Evolutionary conservation across 345 rosid genomes (phyloP).

Genomic region (Salix dunnii): DNA sequence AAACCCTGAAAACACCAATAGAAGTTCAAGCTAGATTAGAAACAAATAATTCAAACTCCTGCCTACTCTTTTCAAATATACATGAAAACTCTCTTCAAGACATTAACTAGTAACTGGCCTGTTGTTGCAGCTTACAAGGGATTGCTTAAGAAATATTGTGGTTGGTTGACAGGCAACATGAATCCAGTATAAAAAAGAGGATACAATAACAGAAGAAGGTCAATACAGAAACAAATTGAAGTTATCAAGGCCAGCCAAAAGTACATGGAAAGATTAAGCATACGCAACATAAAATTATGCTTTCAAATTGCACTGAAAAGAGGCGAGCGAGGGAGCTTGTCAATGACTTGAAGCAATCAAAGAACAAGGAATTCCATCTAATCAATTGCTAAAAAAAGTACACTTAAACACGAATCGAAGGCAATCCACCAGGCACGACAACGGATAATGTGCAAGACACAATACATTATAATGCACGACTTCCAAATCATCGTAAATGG

Average conservation of each 20-base stretch:
- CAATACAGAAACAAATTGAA: background rate
- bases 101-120: background rate
- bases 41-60: constrained; percentile 8
- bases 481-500: no score
- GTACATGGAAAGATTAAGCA: background rate
- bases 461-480: background rate
- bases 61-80: background rate
- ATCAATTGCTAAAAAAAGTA: background rate
- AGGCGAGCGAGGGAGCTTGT: no score
- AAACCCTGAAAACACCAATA: constrained; percentile 8
- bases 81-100: background rate
- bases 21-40: background rate
- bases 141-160: background rate
- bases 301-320: background rate
- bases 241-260: background rate
- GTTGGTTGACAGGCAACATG: background rate
- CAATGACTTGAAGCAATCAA: background rate
- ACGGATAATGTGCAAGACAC: background rate
- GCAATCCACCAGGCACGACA: background rate
- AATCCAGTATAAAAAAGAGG: background rate
- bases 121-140: background rate
- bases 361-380: background rate
- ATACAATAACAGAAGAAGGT: background rate
- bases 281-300: background rate
- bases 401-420: background rate